Base-by-base conservation (phyloP, 345 rosid genomes). In the Ceriops decandra region DNA sequence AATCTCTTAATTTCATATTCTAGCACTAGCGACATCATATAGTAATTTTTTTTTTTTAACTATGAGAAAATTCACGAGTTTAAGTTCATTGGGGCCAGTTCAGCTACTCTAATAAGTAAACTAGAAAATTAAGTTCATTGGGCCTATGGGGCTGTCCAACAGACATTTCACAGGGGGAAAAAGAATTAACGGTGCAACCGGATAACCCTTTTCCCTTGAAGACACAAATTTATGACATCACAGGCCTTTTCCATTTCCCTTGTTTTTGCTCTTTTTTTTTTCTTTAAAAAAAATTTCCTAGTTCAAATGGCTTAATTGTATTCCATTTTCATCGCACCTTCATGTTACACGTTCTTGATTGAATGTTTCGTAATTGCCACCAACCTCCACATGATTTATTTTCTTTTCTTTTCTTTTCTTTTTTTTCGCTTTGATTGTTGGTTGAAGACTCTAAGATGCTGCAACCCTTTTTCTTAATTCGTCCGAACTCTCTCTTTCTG, bases 301-400 rank as follows among this genome's bases (percentile, higher is more conserved):
- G 17, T 13, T 42, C 49, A 13, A 42, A 13, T 42, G 16, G 49
- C 17, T 11, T 13, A 42, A 13, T 42, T 42, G 2, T 15, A 42
- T 38, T 38, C 46, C 46, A 38, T 38, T 38, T 10, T 38, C 46
- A 42, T 13, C 0, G 49, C 16, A 13, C 49, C 49, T 13, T 42
- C 49, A 42, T 3, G 36, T 33, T 9, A 33, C 36, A 33, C 36
- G 57, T 52, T 52, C 22, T n/a, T 52, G 57, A 52, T 24, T 52
- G 57, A n/a, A 52, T n/a, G 28, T 3, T 56, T 56, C 11, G 24
- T 27, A 56, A 64, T 51, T 35, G 52, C 32, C 58, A 31, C 72
- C 72, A 33, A 49, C 72, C 58, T 27, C 57, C 71, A 42, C 71
- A 60, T 60, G 64, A 69, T 11, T 33, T 22, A 4, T 30, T 8